Evolutionary conservation across 139 green algal species (phyloP).

Genomic region (Pleodorina starrii): DNA sequence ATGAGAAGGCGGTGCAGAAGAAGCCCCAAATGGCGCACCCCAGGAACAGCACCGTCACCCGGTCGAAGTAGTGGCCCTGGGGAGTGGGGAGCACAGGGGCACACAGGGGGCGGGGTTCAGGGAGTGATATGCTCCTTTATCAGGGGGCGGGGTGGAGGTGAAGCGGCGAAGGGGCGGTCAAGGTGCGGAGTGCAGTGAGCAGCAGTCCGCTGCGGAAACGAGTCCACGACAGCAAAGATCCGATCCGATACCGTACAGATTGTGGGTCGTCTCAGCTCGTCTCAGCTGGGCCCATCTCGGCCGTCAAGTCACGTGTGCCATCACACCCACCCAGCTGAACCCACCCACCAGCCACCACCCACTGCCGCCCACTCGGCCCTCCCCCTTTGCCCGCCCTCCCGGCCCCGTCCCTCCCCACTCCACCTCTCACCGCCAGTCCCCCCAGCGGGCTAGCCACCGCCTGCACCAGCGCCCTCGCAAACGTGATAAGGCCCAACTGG

Average conservation of each 20-base stretch:
- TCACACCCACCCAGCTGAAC: too few relatives aligned
- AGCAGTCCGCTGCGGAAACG: too few relatives aligned
- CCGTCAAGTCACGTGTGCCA: too few relatives aligned
- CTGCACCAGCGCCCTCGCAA: conserved; percentile 47
- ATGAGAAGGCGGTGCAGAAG: conserved; percentile 78
- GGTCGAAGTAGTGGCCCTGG: conserved; percentile 57
- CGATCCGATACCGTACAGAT: too few relatives aligned
- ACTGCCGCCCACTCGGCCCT: too few relatives aligned
- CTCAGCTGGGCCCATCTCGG: too few relatives aligned
- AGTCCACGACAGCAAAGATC: too few relatives aligned
- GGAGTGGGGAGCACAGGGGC: too few relatives aligned
- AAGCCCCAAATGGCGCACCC: conserved; percentile 84
- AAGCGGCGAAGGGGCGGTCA: neutral
- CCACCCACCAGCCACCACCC: too few relatives aligned
- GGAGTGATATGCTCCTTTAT: too few relatives aligned
- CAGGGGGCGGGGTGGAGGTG: neutral
- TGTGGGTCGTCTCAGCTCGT: too few relatives aligned
- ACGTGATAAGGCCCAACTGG: conserved; percentile 49
- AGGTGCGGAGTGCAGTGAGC: neutral
- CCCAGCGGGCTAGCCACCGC: conserved; percentile 41
- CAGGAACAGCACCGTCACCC: conserved; percentile 68
- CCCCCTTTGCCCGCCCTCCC: neutral
- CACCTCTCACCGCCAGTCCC: conserved; percentile 26
- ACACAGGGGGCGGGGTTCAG: neutral
- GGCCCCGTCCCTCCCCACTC: neutral